Evolutionary conservation across 208 protist species (phyloP).

Genomic region (Phytomonas sp.): DNA sequence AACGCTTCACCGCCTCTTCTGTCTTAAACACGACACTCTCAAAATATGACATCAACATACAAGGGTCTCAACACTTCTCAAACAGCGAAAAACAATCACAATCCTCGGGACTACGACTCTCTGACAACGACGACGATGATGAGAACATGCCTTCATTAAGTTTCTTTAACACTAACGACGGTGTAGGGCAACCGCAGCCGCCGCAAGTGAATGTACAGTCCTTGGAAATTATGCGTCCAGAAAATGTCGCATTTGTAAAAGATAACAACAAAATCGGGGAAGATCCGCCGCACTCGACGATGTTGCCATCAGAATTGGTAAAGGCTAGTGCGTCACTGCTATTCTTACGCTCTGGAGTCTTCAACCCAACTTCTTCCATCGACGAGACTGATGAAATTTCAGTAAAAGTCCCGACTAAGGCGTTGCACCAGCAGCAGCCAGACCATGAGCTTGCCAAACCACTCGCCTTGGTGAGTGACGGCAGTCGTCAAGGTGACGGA

Average conservation of each 20-base stretch:
- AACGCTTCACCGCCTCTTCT: neutral
- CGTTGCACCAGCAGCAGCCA: neutral
- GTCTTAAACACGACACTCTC: neutral
- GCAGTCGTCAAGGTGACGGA: neutral
- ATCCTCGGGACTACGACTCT: neutral
- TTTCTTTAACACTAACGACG: conserved; percentile 3
- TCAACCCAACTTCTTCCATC: neutral
- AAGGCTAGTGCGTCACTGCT: neutral
- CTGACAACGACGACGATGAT: conserved; percentile 1
- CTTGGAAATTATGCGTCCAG: neutral
- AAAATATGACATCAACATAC: neutral
- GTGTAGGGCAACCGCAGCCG: neutral
- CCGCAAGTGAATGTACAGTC: conserved; percentile 4
- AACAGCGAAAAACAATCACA: neutral
- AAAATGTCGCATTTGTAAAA: conserved; percentile 5
- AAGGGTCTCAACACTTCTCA: neutral
- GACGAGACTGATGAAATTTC: neutral
- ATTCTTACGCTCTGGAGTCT: neutral
- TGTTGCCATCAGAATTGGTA: neutral
- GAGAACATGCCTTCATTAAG: neutral
- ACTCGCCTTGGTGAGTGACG: neutral
- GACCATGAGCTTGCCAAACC: neutral
- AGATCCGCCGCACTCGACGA: neutral
- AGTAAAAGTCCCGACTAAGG: neutral
- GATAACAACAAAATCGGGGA: neutral